phyloP scores from a whole-genome alignment of 139 green algal genomes.

The Coelastrella sp. region DNA sequence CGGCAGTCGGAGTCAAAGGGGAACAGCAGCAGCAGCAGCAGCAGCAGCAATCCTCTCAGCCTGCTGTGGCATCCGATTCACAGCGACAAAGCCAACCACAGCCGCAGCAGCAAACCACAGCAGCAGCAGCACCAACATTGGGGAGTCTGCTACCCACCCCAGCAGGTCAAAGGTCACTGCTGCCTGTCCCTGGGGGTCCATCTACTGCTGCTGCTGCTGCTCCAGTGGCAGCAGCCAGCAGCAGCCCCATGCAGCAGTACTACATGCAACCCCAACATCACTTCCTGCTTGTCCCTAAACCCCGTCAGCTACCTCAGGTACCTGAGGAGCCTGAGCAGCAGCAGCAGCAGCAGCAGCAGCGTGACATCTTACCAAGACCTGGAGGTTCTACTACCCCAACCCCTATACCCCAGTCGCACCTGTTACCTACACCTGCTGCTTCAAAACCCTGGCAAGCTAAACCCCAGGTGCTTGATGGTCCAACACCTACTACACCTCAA shows the following conservation, averaged over 20 bases:
- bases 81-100: neutral
- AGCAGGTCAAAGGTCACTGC: neutral
- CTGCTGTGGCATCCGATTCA: neutral
- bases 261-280: slow-evolving; percentile 28
- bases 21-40: slow-evolving; percentile 20
- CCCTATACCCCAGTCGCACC: neutral
- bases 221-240: neutral
- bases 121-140: neutral
- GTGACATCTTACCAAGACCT: neutral
- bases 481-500: neutral
- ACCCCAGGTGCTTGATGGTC: neutral
- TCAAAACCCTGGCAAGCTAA: neutral
- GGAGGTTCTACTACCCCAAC: neutral
- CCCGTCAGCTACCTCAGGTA: neutral
- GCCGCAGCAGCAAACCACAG: slow-evolving; percentile 1
- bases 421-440: neutral
- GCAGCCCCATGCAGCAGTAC: neutral
- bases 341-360: slow-evolving; percentile 28
- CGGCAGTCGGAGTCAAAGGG: neutral
- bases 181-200: neutral
- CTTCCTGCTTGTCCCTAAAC: neutral
- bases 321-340: slow-evolving; percentile 25
- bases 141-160: neutral
- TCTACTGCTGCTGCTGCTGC: neutral
- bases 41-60: no score